Evolutionary conservation across 352 stramenopile species (phyloP), one percentile per base, ranked within the genome.

Genomic region (Phytophthora rubi): DNA sequence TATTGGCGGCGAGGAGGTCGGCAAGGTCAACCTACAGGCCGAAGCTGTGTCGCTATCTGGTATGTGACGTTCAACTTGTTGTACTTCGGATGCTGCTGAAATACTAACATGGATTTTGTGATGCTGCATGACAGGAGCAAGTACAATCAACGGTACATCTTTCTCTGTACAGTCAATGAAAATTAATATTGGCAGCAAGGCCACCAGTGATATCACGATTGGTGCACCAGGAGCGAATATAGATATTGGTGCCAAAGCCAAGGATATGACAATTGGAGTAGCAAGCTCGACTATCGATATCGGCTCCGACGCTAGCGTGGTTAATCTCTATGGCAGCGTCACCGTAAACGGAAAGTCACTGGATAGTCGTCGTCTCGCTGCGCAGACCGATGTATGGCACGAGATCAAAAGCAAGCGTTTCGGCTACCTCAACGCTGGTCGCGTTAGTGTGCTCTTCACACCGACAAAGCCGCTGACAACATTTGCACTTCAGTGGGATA

Each of bases 341-440:
- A 87, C 64, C 7, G 30, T 93, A 9, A 93, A 91, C 61, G 85
- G 85, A 6, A 70, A 88, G 55, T 26, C 64, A 6, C 61, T 88
- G 21, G 56, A 69, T 10, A 68, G 66, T 28, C 79, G 79, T 15
- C 68, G 75, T 49, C 52, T 87, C 53, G 59, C 48, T 45, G 39
- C 18, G 6, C 26, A 48, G 5, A 53, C 30, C 9, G 28, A 49
- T 15, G 47, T 37, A 4, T 57, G 33, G 58, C 51, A 47, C 8
- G 42, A 69, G 16, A 52, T 16, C 8, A 59, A 30, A 23, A 60
- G 32, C 18, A 73, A 65, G 45, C 53, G 26, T 57, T 83, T 81
- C 35, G 77, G 75, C 16, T 83, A 76, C 51, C 47, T 88, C 10
- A 68, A 82, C 32, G 65, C 75, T 10, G 68, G 70, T 58, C 73